Percentiles rank a stretch among this genome's conserved stretches.
Conservation (phyloP, 2,329 filamentous ascomycete species). For the Microsporum ferrugineum region DNA sequence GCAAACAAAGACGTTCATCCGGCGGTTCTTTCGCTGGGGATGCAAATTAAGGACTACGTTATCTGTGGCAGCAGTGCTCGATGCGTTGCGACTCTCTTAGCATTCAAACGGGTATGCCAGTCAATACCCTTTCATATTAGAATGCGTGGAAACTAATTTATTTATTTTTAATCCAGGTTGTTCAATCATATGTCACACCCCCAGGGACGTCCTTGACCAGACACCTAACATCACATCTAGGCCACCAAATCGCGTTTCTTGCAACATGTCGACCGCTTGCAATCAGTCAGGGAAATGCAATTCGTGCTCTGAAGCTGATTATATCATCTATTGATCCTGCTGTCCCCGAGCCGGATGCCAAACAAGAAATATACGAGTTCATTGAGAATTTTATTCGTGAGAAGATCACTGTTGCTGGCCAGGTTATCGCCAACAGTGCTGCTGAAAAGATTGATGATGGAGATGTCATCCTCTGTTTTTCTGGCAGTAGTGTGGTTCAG, state of each 20-base stretch:
- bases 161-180: slow-evolving; percentile 44
- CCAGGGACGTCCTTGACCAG: slow-evolving; percentile 72
- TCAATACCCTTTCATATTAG: not conserved
- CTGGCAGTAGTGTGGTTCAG: slow-evolving; percentile 75
- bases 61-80: slow-evolving; percentile 83
- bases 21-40: slow-evolving; percentile 68
- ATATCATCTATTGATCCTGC: slow-evolving; percentile 86
- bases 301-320: slow-evolving; percentile 84
- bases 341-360: slow-evolving; percentile 68
- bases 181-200: slow-evolving; percentile 85
- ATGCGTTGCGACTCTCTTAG: slow-evolving; percentile 74
- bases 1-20: slow-evolving; percentile 68
- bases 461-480: slow-evolving; percentile 77
- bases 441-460: slow-evolving; percentile 64
- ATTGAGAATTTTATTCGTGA: slow-evolving; percentile 89
- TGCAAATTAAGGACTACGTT: slow-evolving; percentile 81
- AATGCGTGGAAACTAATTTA: not conserved
- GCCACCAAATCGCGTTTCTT: slow-evolving; percentile 90
- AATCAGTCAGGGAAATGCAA: slow-evolving; percentile 93
- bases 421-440: slow-evolving; percentile 69
- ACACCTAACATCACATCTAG: slow-evolving; percentile 84
- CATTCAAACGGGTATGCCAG: slow-evolving; percentile 65
- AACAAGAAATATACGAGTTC: slow-evolving; percentile 61
- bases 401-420: slow-evolving; percentile 74
- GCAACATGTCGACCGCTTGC: slow-evolving; percentile 90